Conservation (phyloP, 176 grass and related monocot genomes). For the Coix lacrymajobi region DNA sequence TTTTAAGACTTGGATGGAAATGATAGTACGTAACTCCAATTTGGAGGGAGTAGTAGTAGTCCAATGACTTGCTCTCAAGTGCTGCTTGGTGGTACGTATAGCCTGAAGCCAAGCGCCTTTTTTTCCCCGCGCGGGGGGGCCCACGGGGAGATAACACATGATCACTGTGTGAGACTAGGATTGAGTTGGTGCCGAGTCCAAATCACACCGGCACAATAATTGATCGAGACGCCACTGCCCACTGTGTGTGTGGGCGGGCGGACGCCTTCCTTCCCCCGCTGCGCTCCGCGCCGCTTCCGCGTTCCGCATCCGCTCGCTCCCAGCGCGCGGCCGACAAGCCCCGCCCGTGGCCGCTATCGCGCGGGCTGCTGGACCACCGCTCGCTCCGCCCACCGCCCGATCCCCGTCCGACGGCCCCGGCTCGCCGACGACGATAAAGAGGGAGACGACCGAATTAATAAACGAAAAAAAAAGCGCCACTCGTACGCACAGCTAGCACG, state of each 20-base stretch:
- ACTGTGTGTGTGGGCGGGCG: background rate
- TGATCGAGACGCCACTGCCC: slow-evolving; percentile 52
- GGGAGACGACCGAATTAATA: background rate
- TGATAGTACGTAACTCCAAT: background rate
- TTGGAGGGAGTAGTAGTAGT: background rate
- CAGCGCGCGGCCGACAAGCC: slow-evolving; percentile 59
- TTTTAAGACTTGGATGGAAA: background rate
- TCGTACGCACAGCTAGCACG: background rate
- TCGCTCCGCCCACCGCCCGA: slow-evolving; percentile 1
- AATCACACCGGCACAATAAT: slow-evolving; percentile 73
- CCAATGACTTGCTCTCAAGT: background rate
- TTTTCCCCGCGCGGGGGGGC: slow-evolving; percentile 30
- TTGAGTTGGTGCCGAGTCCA: slow-evolving; percentile 62
- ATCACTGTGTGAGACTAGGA: slow-evolving; percentile 64
- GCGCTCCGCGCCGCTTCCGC: slow-evolving; percentile 2
- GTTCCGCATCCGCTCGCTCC: too few relatives aligned
- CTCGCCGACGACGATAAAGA: slow-evolving; percentile 20
- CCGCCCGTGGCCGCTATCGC: slow-evolving; percentile 38
- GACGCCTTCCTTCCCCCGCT: background rate
- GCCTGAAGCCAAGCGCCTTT: slow-evolving; percentile 22
- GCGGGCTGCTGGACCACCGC: slow-evolving; percentile 27
- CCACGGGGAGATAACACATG: slow-evolving; percentile 50
- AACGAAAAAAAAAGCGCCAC: background rate
- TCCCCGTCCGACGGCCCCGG: slow-evolving; percentile 37
- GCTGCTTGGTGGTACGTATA: background rate